Conservation (phyloP, 208 protist genomes). For the Leishmania amazonensis region DNA sequence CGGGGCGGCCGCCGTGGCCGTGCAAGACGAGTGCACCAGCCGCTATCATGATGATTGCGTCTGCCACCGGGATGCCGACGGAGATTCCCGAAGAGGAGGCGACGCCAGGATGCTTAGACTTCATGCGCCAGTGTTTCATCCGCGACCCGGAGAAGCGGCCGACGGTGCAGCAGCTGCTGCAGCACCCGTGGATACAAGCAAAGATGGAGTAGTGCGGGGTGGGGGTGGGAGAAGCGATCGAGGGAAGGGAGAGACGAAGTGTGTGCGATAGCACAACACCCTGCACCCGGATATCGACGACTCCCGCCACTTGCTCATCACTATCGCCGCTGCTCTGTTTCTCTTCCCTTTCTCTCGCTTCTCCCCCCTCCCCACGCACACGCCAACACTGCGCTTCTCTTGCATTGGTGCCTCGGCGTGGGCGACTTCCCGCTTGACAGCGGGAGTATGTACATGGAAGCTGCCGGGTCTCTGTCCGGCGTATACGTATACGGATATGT, state of each 20-base stretch:
- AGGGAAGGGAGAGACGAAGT: neutral
- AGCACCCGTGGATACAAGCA: conserved; percentile 85
- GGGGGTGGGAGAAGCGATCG: no score
- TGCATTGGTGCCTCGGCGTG: neutral
- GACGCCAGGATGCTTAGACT: conserved; percentile 77
- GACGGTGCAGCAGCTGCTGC: conserved; percentile 84
- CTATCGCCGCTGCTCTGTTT: neutral
- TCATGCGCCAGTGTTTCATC: conserved; percentile 87
- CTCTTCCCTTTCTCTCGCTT: neutral
- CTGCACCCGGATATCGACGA: neutral
- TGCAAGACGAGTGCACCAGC: conserved; percentile 74
- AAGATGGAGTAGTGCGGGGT: conserved; percentile 47
- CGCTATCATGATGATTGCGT: conserved; percentile 92
- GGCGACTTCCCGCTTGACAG: neutral
- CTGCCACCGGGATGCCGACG: conserved; percentile 67
- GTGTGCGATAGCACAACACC: neutral
- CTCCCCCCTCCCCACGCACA: no score
- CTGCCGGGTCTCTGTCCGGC: neutral
- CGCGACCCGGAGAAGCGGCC: conserved; percentile 77
- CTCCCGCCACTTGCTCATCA: neutral
- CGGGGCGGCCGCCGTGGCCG: conserved; percentile 91
- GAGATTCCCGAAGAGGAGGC: conserved; percentile 84
- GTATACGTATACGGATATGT: no score
- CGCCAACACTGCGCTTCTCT: neutral
- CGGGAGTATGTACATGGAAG: neutral